These are phyloP conservation scores for Penicillium palitans DNA, from an alignment of 2,329 filamentous ascomycete genomes.

Conservation along the genomic window DNA sequence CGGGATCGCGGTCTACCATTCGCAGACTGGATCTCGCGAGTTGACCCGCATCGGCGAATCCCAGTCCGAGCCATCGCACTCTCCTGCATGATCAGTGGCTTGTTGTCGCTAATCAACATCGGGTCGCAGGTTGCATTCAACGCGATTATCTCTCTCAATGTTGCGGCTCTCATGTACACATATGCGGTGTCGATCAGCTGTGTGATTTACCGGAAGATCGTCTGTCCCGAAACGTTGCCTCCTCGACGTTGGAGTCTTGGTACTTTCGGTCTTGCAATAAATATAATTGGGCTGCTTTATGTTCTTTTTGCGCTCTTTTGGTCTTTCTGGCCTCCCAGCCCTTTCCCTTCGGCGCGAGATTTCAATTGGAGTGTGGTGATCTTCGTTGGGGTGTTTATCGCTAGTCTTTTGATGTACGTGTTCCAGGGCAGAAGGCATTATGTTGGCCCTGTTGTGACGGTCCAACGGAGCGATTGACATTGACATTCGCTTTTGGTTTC, in stretches of 20 bases:
- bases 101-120: slow-evolving; percentile 54
- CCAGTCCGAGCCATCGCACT: slow-evolving; percentile 44
- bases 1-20: slow-evolving; percentile 47
- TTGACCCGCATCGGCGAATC: slow-evolving; percentile 40
- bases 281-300: slow-evolving; percentile 47
- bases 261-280: slow-evolving; percentile 45
- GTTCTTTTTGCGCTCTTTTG: slow-evolving; percentile 49
- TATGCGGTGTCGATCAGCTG: slow-evolving; percentile 53
- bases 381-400: slow-evolving; percentile 42
- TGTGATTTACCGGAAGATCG: slow-evolving; percentile 47
- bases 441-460: slow-evolving; percentile 29
- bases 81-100: slow-evolving; percentile 33
- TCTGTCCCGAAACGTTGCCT: slow-evolving; percentile 41
- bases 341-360: slow-evolving; percentile 39
- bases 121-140: slow-evolving; percentile 54
- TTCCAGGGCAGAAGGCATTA: slow-evolving; percentile 36
- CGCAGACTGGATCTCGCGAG: slow-evolving; percentile 40
- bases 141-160: slow-evolving; percentile 52
- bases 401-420: slow-evolving; percentile 43
- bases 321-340: slow-evolving; percentile 48
- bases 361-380: slow-evolving; percentile 57
- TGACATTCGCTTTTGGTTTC: not conserved
- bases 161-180: slow-evolving; percentile 51
- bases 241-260: slow-evolving; percentile 47
- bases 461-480: slow-evolving; percentile 7